A percentile compares a stretch with the other conserved stretches of the same genome.
These are phyloP conservation scores for Diaporthe batatas DNA, from an alignment of 2,329 filamentous ascomycete species.

Conservation along the genomic window DNA sequence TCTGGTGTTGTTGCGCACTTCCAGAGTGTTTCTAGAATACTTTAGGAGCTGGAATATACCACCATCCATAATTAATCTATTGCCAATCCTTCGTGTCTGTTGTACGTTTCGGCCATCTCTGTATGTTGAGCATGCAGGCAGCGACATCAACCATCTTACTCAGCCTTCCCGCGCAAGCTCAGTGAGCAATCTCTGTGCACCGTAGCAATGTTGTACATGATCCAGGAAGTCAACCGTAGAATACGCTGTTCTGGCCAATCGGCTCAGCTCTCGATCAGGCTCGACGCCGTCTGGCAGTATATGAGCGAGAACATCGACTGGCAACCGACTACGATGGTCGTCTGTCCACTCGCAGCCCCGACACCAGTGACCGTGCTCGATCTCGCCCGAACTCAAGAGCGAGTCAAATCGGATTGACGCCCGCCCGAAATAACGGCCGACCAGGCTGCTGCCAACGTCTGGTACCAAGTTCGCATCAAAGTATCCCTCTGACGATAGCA, in stretches of 20 bases:
- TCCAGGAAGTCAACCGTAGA: background rate
- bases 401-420: background rate
- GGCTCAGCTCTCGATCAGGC: background rate
- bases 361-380: slow-evolving; percentile 4
- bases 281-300: background rate
- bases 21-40: no score
- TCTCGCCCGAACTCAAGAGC: background rate
- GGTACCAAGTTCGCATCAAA: background rate
- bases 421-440: slow-evolving; percentile 15
- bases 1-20: no score
- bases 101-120: no score
- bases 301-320: background rate
- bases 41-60: no score
- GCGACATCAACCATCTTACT: background rate
- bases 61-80: no score
- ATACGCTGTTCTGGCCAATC: slow-evolving; percentile 1
- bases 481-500: background rate
- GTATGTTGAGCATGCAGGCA: background rate
- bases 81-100: no score
- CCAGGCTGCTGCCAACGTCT: background rate
- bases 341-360: background rate
- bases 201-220: background rate
- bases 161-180: background rate
- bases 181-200: background rate
- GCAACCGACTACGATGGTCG: background rate